Conservation (phyloP, 257 asterid species). For the Lantana camara region DNA sequence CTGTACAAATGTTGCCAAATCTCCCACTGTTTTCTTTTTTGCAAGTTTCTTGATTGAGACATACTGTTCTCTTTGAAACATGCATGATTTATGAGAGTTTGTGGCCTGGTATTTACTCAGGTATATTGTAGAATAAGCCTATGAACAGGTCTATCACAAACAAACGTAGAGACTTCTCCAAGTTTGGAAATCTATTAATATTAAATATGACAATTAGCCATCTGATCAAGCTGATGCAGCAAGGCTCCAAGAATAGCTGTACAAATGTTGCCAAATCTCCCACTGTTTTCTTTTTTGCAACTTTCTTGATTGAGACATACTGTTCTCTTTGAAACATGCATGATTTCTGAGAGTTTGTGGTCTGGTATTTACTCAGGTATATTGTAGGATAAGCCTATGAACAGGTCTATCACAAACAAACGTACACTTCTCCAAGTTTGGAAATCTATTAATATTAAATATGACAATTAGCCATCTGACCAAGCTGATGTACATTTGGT, state of each 20-base stretch:
- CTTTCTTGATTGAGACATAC: slow-evolving; percentile 13
- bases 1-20: background rate
- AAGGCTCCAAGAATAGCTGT: background rate
- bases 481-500: slow-evolving; percentile 16
- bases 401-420: background rate
- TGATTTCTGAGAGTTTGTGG: background rate
- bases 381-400: background rate
- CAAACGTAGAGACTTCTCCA: slow-evolving; percentile 8
- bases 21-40: slow-evolving; percentile 14
- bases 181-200: too few relatives aligned
- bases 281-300: slow-evolving; percentile 14
- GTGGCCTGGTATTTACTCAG: slow-evolving; percentile 8
- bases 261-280: background rate
- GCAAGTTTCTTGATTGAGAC: slow-evolving; percentile 16
- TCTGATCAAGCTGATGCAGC: slow-evolving; percentile 12
- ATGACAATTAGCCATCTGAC: slow-evolving; percentile 20
- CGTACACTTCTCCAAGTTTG: slow-evolving; percentile 13
- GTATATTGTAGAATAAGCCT: background rate
- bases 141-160: background rate
- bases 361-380: background rate
- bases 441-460: too few relatives aligned
- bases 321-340: slow-evolving; percentile 1
- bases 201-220: slow-evolving; percentile 24
- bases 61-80: background rate
- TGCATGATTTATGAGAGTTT: background rate